These are phyloP conservation scores for Eucalyptus grandis DNA, from an alignment of 345 rosid species.

Conservation along the genomic window DNA sequence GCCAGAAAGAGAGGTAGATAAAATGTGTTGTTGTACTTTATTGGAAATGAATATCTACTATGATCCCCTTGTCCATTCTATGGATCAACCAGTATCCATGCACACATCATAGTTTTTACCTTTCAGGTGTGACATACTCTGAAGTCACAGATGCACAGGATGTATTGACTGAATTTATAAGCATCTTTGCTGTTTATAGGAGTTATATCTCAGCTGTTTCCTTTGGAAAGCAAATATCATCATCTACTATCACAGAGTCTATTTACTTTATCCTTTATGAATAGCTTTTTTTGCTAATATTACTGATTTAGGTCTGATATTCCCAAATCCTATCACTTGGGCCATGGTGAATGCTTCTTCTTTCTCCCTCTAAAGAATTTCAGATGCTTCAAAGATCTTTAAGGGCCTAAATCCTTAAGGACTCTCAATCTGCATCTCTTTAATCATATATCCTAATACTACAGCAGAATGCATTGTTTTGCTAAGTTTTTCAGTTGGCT, in stretches of 20 bases:
- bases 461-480: background rate
- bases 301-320: background rate
- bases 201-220: background rate
- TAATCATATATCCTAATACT: background rate
- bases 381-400: background rate
- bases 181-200: background rate
- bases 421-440: background rate
- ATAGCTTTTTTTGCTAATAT: background rate
- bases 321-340: background rate
- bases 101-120: background rate
- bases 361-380: background rate
- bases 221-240: background rate
- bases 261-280: background rate
- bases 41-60: background rate
- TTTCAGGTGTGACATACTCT: background rate
- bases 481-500: background rate
- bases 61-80: background rate
- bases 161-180: background rate
- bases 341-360: background rate
- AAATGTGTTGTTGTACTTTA: background rate
- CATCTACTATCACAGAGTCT: background rate
- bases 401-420: background rate
- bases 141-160: background rate
- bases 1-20: background rate
- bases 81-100: background rate